Evolutionary conservation across 176 grass and related monocot genomes (phyloP).

Genomic region (Tillandsia fasciculata): DNA sequence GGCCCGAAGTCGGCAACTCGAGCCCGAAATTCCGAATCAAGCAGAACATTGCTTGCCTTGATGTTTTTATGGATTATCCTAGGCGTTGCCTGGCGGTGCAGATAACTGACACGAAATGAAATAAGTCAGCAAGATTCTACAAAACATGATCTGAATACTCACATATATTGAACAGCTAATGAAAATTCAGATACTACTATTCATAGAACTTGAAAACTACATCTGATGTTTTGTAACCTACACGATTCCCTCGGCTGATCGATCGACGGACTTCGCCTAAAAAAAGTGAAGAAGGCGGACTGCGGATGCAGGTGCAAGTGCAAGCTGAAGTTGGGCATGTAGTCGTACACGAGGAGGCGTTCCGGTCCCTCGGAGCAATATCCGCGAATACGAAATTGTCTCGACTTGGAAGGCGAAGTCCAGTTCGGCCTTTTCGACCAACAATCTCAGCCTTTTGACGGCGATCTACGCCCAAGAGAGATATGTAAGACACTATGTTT

Average conservation of each 20-base stretch:
- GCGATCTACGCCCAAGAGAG: slow-evolving; percentile 45
- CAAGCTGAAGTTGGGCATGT: slow-evolving; percentile 62
- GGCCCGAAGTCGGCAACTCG: slow-evolving; percentile 66
- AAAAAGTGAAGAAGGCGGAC: slow-evolving; percentile 76
- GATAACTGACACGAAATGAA: slow-evolving; percentile 34
- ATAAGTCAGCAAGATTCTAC: background rate
- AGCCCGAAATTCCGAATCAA: slow-evolving; percentile 50
- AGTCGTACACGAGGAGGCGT: slow-evolving; percentile 64
- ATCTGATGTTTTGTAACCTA: slow-evolving; percentile 25
- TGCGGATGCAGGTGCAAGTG: slow-evolving; percentile 57
- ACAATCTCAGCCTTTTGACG: slow-evolving; percentile 61
- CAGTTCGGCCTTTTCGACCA: slow-evolving; percentile 39
- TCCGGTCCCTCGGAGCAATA: slow-evolving; percentile 80
- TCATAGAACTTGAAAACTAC: no score
- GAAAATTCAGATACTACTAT: no score
- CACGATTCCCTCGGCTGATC: slow-evolving; percentile 46
- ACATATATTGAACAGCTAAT: no score
- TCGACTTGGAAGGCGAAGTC: slow-evolving; percentile 72
- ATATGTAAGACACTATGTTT: slow-evolving; percentile 15
- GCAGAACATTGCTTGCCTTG: slow-evolving; percentile 63
- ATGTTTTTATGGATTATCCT: slow-evolving; percentile 58
- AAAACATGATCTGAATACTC: no score
- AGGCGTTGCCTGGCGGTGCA: slow-evolving; percentile 46
- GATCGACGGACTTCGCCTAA: slow-evolving; percentile 57
- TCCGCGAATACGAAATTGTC: slow-evolving; percentile 47